phyloP scores from a whole-genome alignment of 2,329 filamentous ascomycete species.

The Harringtonia aguacate region DNA sequence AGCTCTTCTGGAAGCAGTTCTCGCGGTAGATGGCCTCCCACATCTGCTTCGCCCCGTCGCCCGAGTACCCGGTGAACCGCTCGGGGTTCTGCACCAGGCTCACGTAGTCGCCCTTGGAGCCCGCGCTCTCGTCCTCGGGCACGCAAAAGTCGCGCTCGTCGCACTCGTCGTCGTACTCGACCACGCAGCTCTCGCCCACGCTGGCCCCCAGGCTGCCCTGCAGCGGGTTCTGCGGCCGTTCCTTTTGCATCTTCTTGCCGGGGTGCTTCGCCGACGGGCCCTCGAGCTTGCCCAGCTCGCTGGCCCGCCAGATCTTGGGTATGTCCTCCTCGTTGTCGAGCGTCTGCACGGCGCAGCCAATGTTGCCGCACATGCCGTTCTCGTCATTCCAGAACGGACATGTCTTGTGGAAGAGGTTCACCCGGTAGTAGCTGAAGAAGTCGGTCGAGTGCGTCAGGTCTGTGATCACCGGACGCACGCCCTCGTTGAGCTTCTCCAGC shows the following conservation, averaged over 20 bases:
- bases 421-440: conserved; percentile 95
- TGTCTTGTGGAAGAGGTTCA: conserved; percentile 88
- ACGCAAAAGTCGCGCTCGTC: conserved; percentile 96
- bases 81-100: conserved; percentile 89
- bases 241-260: conserved; percentile 59
- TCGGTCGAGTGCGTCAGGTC: conserved; percentile 81
- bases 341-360: conserved; percentile 90
- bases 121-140: conserved; percentile 81
- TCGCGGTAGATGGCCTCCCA: conserved; percentile 97
- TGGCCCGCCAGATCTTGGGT: conserved; percentile 80
- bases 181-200: conserved; percentile 90
- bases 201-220: conserved; percentile 73
- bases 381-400: conserved; percentile 96
- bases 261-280: conserved; percentile 89
- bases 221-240: conserved; percentile 62
- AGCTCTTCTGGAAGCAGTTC: conserved; percentile 78
- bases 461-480: conserved; percentile 65
- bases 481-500: conserved; percentile 72
- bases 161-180: conserved; percentile 95
- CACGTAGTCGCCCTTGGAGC: conserved; percentile 89
- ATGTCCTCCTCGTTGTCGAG: conserved; percentile 93
- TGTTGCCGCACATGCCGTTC: conserved; percentile 90
- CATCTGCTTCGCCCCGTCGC: conserved; percentile 74
- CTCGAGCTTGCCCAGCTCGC: conserved; percentile 84
- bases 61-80: conserved; percentile 87